These are phyloP conservation scores for Catenaria anguillulae DNA, from an alignment of 371 early-diverging fungal genomes.

Conservation along the genomic window DNA sequence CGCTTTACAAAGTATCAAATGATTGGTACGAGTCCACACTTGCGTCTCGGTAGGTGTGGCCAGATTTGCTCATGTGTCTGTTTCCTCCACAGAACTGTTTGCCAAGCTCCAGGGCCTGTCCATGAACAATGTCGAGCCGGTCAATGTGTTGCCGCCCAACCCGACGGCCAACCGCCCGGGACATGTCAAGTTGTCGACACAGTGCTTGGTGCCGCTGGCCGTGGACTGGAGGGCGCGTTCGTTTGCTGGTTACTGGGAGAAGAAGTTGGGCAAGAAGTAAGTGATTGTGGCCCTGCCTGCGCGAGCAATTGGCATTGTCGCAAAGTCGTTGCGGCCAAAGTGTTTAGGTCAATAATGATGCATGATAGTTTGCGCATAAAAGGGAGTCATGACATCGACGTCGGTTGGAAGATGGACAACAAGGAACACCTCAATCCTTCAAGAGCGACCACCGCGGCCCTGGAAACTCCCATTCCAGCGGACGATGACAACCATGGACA, in stretches of 20 bases:
- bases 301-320: too few species aligned
- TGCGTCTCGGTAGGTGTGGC: too few species aligned
- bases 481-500: constrained; percentile 41
- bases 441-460: too few species aligned
- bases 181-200: constrained; percentile 17
- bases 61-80: too few species aligned
- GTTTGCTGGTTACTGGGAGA: background rate
- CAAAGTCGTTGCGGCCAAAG: background rate
- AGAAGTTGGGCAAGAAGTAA: background rate
- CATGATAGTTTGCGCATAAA: constrained; percentile 11
- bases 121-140: constrained; percentile 13
- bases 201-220: constrained; percentile 12
- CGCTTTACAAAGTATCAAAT: constrained; percentile 61
- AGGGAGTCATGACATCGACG: too few species aligned
- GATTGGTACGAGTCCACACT: constrained; percentile 49
- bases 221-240: constrained; percentile 7
- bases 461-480: constrained; percentile 42
- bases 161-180: constrained; percentile 18
- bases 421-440: too few species aligned
- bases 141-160: constrained; percentile 13
- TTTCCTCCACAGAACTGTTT: constrained; percentile 11
- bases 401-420: too few species aligned
- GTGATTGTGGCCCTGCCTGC: too few species aligned
- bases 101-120: constrained; percentile 11
- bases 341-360: background rate